A percentile compares a stretch with the other conserved stretches of the same genome.
phyloP scores from a whole-genome alignment of 352 stramenopile genomes.

The Elongisporangium prolatum region DNA sequence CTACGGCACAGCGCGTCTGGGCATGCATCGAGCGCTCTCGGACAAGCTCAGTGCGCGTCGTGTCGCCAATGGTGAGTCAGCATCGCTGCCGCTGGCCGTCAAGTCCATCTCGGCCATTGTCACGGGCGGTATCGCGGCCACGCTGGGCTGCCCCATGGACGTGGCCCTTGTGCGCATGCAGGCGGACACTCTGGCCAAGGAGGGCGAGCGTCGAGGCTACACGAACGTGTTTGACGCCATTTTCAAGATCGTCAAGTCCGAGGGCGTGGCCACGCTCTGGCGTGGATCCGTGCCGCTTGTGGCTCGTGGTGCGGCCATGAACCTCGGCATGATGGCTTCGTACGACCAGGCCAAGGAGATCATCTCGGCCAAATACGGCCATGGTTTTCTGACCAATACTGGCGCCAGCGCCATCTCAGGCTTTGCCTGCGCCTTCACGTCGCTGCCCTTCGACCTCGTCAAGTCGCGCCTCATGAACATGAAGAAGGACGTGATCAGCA shows the following conservation, averaged over 20 bases:
- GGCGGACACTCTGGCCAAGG: conserved; percentile 92
- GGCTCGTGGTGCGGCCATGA: conserved; percentile 97
- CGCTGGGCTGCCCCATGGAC: conserved; percentile 97
- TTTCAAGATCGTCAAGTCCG: conserved; percentile 79
- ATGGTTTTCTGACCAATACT: conserved; percentile 89
- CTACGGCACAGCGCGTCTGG: conserved; percentile 78
- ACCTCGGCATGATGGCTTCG: conserved; percentile 99
- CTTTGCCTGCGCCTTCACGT: conserved; percentile 97
- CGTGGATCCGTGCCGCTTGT: conserved; percentile 91
- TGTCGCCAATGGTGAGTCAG: conserved; percentile 62
- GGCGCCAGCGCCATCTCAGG: conserved; percentile 92
- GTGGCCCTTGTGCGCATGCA: conserved; percentile 98
- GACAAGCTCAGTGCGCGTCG: conserved; percentile 71
- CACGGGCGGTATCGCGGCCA: conserved; percentile 89
- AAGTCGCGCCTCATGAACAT: conserved; percentile 99
- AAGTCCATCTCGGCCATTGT: conserved; percentile 75
- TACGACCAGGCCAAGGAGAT: conserved; percentile 98
- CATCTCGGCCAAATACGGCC: conserved; percentile 60
- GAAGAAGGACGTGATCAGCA: conserved; percentile 87
- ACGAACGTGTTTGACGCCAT: conserved; percentile 98
- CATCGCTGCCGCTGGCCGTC: conserved; percentile 62
- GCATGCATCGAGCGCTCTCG: conserved; percentile 81
- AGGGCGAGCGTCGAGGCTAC: conserved; percentile 94
- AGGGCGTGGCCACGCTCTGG: conserved; percentile 90
- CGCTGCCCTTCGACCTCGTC: conserved; percentile 98